Evolutionary conservation across 2,329 filamentous ascomycete species (phyloP).

Genomic region (Tricladium varicosporioides): DNA sequence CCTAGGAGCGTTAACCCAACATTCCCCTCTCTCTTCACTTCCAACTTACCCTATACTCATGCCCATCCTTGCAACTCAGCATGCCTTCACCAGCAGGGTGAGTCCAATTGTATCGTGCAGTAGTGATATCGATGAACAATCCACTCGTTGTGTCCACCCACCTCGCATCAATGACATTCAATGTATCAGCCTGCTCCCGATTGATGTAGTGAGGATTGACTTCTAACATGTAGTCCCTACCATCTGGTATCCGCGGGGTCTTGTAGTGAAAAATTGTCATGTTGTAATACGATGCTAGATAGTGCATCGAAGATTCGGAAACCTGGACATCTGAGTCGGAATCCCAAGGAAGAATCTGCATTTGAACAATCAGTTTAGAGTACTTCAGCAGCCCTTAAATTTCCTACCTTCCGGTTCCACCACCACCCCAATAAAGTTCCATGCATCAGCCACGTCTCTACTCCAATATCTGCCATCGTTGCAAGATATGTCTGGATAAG

Average conservation of each 20-base stretch:
- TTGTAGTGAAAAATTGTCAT: slow-evolving; percentile 36
- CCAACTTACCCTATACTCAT: slow-evolving; percentile 44
- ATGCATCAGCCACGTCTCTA: slow-evolving; percentile 61
- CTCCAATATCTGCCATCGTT: slow-evolving; percentile 59
- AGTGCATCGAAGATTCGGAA: slow-evolving; percentile 52
- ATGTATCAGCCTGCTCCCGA: slow-evolving; percentile 59
- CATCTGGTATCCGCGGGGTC: slow-evolving; percentile 32
- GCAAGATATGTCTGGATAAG: slow-evolving; percentile 74
- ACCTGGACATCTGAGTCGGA: slow-evolving; percentile 67
- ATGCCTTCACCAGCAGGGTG: slow-evolving; percentile 45
- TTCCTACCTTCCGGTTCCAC: slow-evolving; percentile 60
- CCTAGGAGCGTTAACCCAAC: slow-evolving; percentile 34
- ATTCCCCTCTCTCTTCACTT: background rate
- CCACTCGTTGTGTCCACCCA: slow-evolving; percentile 78
- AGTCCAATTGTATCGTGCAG: slow-evolving; percentile 46
- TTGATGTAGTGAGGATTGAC: slow-evolving; percentile 70
- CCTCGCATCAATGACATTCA: slow-evolving; percentile 80
- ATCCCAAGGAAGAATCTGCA: slow-evolving; percentile 72
- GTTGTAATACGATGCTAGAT: slow-evolving; percentile 50
- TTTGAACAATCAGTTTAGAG: background rate
- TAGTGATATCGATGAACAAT: slow-evolving; percentile 82
- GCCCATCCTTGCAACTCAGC: slow-evolving; percentile 50
- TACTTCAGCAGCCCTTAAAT: too few relatives aligned
- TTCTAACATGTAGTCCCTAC: slow-evolving; percentile 67
- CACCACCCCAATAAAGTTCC: slow-evolving; percentile 84